phyloP scores from a whole-genome alignment of 164 flowering plant genomes.

The Euptelea pleiosperma region DNA sequence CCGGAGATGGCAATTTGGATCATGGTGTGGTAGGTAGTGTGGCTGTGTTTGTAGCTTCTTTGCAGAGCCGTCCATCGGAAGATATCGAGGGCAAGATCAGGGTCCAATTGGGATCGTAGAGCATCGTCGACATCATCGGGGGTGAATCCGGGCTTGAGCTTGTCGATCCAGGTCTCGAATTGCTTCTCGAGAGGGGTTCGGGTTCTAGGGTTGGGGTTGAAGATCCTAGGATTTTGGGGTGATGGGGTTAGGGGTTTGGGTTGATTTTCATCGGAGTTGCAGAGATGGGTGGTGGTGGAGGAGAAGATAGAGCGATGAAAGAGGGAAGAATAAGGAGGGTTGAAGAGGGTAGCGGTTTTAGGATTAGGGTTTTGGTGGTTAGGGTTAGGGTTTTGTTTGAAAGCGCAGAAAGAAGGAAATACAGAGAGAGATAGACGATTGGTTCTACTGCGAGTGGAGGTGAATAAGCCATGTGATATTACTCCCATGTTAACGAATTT shows the following conservation, averaged over 20 bases:
- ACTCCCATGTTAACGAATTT: no score
- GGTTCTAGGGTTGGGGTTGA: constrained; percentile 32
- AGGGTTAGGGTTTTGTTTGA: no score
- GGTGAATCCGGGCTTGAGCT: constrained; percentile 76
- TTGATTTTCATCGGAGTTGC: background rate
- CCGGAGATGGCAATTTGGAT: constrained; percentile 38
- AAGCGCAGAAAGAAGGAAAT: no score
- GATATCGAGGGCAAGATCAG: constrained; percentile 87
- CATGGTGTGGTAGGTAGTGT: constrained; percentile 56
- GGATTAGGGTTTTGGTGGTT: no score
- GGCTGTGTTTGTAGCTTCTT: constrained; percentile 64
- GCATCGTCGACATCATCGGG: constrained; percentile 62
- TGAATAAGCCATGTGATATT: no score
- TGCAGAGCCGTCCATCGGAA: constrained; percentile 90
- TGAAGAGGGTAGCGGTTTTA: no score
- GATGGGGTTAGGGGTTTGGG: constrained; percentile 2
- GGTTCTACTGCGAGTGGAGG: no score
- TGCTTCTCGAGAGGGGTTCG: constrained; percentile 69
- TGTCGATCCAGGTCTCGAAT: constrained; percentile 69
- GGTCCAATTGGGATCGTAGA: constrained; percentile 62
- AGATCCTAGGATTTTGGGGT: background rate
- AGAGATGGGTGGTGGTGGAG: background rate
- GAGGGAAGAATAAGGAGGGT: background rate
- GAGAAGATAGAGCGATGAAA: constrained; percentile 4
- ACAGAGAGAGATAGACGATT: no score